Percentiles rank a stretch among this genome's conserved stretches.
phyloP scores from a whole-genome alignment of 2,329 filamentous ascomycete genomes.

The Trematosphaeria pertusa region DNA sequence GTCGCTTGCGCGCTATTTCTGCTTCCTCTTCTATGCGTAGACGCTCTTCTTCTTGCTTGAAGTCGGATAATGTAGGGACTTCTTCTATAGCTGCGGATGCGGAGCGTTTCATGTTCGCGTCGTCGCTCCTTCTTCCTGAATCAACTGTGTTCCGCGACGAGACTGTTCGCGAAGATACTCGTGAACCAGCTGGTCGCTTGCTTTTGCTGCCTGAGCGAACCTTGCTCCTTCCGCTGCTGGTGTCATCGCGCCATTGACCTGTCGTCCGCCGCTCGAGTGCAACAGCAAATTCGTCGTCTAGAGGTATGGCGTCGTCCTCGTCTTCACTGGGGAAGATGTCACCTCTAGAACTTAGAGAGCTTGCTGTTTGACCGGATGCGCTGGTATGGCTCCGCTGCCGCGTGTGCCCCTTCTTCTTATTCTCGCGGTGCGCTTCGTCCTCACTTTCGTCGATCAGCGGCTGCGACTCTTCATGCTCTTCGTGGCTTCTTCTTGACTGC shows the following conservation, averaged over 20 bases:
- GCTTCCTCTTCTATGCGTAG: conserved; percentile 63
- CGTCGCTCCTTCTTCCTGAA: conserved; percentile 27
- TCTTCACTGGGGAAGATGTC: conserved; percentile 93
- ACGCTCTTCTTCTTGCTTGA: conserved; percentile 65
- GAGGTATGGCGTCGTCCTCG: conserved; percentile 89
- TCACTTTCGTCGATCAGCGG: conserved; percentile 73
- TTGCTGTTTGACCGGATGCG: conserved; percentile 80
- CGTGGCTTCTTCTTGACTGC: conserved; percentile 55
- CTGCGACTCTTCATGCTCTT: conserved; percentile 70
- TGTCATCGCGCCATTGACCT: conserved; percentile 67
- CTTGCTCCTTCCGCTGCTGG: conserved; percentile 71
- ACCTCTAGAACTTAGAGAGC: conserved; percentile 84
- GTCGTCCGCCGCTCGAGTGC: conserved; percentile 75
- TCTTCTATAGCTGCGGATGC: conserved; percentile 35
- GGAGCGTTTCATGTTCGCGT: conserved; percentile 30
- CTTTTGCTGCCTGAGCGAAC: conserved; percentile 48
- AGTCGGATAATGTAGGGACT: conserved; percentile 59
- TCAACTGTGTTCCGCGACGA: conserved; percentile 55
- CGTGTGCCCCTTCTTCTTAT: conserved; percentile 45
- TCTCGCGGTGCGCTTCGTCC: conserved; percentile 41
- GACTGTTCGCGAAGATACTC: conserved; percentile 52
- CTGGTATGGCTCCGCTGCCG: conserved; percentile 79
- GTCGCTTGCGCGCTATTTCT: conserved; percentile 60
- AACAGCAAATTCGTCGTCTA: conserved; percentile 92
- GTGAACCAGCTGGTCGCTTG: conserved; percentile 56